phyloP scores from a whole-genome alignment of 768 basidiomycete genomes.

The Termitomyces sp. region DNA sequence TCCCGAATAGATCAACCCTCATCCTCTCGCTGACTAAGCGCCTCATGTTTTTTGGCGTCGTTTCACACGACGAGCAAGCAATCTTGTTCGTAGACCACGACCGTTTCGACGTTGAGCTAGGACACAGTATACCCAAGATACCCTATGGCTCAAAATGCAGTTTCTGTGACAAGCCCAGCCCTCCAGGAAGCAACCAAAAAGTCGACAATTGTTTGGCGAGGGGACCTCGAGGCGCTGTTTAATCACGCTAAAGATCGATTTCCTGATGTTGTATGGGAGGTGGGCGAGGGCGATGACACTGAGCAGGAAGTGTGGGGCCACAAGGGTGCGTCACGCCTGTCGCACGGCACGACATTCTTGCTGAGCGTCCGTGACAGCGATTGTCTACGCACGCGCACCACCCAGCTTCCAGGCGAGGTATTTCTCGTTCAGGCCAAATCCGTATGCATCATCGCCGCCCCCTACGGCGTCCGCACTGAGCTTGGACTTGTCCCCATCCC shows the following conservation, averaged over 20 bases:
- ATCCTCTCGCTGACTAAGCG: conserved; percentile 13
- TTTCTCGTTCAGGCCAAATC: conserved; percentile 67
- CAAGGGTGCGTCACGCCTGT: conserved; percentile 59
- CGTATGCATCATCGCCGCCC: conserved; percentile 37
- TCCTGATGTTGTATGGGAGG: conserved; percentile 95
- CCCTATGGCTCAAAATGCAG: conserved; percentile 14
- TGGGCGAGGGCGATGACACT: conserved; percentile 43
- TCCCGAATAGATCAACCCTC: too few relatives aligned
- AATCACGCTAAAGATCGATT: conserved; percentile 84
- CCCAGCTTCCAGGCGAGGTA: conserved; percentile 88
- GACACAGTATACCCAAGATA: conserved; percentile 14
- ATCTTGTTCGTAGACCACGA: conserved; percentile 9
- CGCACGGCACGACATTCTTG: neutral
- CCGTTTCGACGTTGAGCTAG: conserved; percentile 5
- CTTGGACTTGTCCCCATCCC: conserved; percentile 37
- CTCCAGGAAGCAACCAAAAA: conserved; percentile 60
- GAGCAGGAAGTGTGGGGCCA: conserved; percentile 83
- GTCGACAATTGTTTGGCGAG: conserved; percentile 73
- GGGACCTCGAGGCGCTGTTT: conserved; percentile 75
- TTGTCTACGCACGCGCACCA: conserved; percentile 92
- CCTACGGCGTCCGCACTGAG: conserved; percentile 61
- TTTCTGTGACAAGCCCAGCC: conserved; percentile 26
- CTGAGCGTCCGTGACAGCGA: conserved; percentile 34
- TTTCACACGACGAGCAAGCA: conserved; percentile 14
- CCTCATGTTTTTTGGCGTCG: conserved; percentile 17